Conservation (phyloP, 495 filamentous ascomycete genomes). For the Penicillium taxi region DNA sequence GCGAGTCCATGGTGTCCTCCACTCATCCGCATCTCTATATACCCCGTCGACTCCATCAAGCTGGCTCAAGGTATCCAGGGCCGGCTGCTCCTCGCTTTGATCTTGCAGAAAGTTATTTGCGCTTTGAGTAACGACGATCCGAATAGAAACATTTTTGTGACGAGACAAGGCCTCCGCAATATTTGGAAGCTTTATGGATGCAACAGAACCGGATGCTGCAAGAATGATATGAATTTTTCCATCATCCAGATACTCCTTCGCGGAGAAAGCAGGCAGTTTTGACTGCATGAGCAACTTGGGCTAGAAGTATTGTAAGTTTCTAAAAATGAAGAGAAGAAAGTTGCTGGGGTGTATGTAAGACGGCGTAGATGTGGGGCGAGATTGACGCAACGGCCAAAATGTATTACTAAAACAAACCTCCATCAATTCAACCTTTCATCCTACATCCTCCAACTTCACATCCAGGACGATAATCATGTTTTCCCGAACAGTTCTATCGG, state of each 20-base stretch:
- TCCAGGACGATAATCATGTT: constrained; percentile 24
- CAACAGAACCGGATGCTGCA: constrained; percentile 69
- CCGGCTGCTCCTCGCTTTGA: constrained; percentile 63
- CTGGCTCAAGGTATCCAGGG: constrained; percentile 39
- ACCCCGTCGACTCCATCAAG: constrained; percentile 60
- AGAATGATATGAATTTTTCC: constrained; percentile 71
- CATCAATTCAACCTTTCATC: neutral
- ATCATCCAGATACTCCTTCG: constrained; percentile 40
- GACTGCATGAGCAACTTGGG: too few species aligned
- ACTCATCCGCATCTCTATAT: constrained; percentile 74
- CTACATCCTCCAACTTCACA: neutral
- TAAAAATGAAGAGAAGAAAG: too few species aligned
- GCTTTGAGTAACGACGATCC: constrained; percentile 65
- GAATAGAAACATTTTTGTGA: constrained; percentile 57
- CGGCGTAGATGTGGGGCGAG: neutral
- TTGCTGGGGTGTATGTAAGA: too few species aligned
- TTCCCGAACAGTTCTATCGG: constrained; percentile 29
- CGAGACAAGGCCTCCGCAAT: constrained; percentile 54
- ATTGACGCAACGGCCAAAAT: too few species aligned
- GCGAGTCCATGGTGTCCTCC: constrained; percentile 62
- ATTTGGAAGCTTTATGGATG: constrained; percentile 80
- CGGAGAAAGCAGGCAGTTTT: too few species aligned
- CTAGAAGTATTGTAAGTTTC: too few species aligned
- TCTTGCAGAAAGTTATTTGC: constrained; percentile 63
- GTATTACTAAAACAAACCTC: too few species aligned